A percentile compares a stretch with the other conserved stretches of the same genome.
Evolutionary conservation across 768 basidiomycete genomes (phyloP).

Genomic region (Rhizopogon sp.): DNA sequence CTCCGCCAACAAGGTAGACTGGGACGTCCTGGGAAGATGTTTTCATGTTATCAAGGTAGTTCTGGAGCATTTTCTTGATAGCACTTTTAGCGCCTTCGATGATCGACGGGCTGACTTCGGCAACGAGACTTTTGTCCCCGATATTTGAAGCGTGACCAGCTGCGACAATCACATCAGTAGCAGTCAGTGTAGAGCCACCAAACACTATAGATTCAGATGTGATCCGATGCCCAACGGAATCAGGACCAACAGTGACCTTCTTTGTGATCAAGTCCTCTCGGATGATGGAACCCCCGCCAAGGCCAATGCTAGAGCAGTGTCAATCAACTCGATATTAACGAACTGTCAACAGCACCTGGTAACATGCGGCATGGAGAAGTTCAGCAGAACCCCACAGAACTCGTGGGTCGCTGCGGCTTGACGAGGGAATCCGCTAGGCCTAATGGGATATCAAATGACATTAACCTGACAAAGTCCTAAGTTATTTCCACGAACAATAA

Average conservation of each 20-base stretch:
- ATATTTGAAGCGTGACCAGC: constrained; percentile 23
- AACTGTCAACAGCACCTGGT: constrained; percentile 23
- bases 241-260: constrained; percentile 52
- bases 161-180: constrained; percentile 56
- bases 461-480: neutral
- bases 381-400: constrained; percentile 55
- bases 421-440: constrained; percentile 53
- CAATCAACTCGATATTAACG: neutral
- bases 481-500: constrained; percentile 30
- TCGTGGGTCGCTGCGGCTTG: constrained; percentile 61
- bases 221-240: constrained; percentile 57
- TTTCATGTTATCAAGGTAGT: constrained; percentile 58
- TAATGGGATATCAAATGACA: constrained; percentile 12
- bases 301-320: constrained; percentile 39
- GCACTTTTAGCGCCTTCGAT: constrained; percentile 32
- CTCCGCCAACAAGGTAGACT: constrained; percentile 62
- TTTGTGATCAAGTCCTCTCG: constrained; percentile 27
- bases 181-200: constrained; percentile 51
- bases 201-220: constrained; percentile 48
- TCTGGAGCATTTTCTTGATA: constrained; percentile 41
- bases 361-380: constrained; percentile 59
- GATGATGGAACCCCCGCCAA: constrained; percentile 61
- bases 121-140: constrained; percentile 21
- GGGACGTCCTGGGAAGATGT: constrained; percentile 52
- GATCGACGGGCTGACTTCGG: constrained; percentile 16